phyloP scores from a whole-genome alignment of 176 grass and related monocot species.

The bread wheat (Triticum aestivum) region IWGSC_CS_RefSeq_v2.1 NC_057802.1:378181618-378182117 shows the following conservation, averaged over 20 bases:
- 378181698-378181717: slow-evolving; percentile 80
- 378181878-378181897: slow-evolving; percentile 53
- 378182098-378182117: too few relatives aligned
- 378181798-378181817: slow-evolving; percentile 24
- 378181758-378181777: slow-evolving; percentile 57
- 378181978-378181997: slow-evolving; percentile 15
- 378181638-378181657: neutral
- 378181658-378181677: slow-evolving; percentile 26
- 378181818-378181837: slow-evolving; percentile 26
- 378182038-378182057: neutral
- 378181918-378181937: slow-evolving; percentile 20
- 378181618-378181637: neutral
- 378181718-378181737: slow-evolving; percentile 43
- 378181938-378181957: slow-evolving; percentile 35
- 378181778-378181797: slow-evolving; percentile 24
- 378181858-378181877: slow-evolving; percentile 49
- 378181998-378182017: slow-evolving; percentile 1
- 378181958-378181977: neutral
- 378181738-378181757: slow-evolving; percentile 48
- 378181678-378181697: slow-evolving; percentile 61
- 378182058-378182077: too few relatives aligned
- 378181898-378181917: slow-evolving; percentile 4
- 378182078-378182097: too few relatives aligned
- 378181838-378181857: slow-evolving; percentile 32
- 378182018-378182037: neutral